phyloP scores from a whole-genome alignment of 2,329 filamentous ascomycete species.

The Balansia obtecta region DNA sequence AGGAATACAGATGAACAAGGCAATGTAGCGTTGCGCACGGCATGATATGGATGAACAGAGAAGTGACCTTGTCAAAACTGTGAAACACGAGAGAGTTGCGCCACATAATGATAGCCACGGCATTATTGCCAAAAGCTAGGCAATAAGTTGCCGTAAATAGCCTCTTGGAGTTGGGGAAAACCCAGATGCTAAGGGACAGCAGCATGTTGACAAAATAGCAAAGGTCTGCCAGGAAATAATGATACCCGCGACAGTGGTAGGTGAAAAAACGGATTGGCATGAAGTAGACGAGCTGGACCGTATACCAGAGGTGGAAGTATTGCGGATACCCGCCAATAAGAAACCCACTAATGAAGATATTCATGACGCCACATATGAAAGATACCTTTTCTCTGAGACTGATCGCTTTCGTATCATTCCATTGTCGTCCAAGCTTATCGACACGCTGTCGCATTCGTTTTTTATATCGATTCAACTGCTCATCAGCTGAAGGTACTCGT shows the following conservation, averaged over 20 bases:
- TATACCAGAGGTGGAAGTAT: slow-evolving; percentile 90
- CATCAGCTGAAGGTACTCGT: slow-evolving; percentile 73
- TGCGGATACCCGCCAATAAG: slow-evolving; percentile 77
- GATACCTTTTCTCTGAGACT: slow-evolving; percentile 87
- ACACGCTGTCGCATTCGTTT: slow-evolving; percentile 78
- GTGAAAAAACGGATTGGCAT: slow-evolving; percentile 92
- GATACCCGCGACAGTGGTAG: slow-evolving; percentile 83
- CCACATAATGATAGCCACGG: slow-evolving; percentile 97
- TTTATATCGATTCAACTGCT: slow-evolving; percentile 84
- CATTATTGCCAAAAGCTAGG: slow-evolving; percentile 90
- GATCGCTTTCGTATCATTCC: slow-evolving; percentile 83
- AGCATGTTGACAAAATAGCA: slow-evolving; percentile 98
- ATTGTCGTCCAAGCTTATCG: slow-evolving; percentile 72
- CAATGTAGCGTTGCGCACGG: slow-evolving; percentile 89
- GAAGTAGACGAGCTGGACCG: slow-evolving; percentile 76
- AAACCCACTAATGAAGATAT: slow-evolving; percentile 94
- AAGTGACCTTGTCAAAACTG: slow-evolving; percentile 94
- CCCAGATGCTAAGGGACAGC: slow-evolving; percentile 70
- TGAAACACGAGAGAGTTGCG: slow-evolving; percentile 97
- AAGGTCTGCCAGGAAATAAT: slow-evolving; percentile 93
- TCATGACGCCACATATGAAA: slow-evolving; percentile 92
- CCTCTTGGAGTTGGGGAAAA: slow-evolving; percentile 80
- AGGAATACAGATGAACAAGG: slow-evolving; percentile 68
- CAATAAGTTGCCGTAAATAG: slow-evolving; percentile 89
- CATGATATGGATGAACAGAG: slow-evolving; percentile 99